Evolutionary conservation across 176 grass and related monocot genomes (phyloP).

Genomic region (Dactylis glomerata): DNA sequence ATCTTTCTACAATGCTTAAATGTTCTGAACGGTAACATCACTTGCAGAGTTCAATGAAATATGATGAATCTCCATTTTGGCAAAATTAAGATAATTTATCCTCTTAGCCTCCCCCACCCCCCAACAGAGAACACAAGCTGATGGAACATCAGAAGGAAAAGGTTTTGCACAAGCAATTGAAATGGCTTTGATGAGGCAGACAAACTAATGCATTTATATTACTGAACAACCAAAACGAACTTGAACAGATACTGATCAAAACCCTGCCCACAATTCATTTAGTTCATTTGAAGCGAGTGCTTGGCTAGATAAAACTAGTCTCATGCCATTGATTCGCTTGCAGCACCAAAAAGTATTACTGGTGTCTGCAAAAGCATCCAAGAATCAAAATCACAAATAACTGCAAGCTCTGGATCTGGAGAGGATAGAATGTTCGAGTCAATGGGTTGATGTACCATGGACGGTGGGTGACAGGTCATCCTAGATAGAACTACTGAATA

Average conservation of each 20-base stretch:
- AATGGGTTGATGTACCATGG: slow-evolving; percentile 3
- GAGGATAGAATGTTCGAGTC: neutral
- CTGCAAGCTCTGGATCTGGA: neutral
- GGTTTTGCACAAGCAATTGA: neutral
- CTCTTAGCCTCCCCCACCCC: neutral
- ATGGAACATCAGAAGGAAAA: neutral
- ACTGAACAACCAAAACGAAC: neutral
- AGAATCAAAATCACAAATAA: slow-evolving; percentile 1
- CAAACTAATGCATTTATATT: neutral
- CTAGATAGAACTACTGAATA: neutral
- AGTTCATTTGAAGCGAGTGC: neutral
- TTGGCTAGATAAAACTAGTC: neutral
- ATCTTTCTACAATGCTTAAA: neutral
- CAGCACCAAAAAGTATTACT: neutral
- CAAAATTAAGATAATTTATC: neutral
- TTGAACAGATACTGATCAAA: neutral
- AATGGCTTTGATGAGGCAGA: neutral
- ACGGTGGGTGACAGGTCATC: neutral
- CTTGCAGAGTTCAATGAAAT: neutral
- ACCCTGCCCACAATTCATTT: neutral
- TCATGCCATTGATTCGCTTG: neutral
- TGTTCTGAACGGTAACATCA: neutral
- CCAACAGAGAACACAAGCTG: neutral
- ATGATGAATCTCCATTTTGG: neutral
- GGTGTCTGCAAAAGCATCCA: neutral